Evolutionary conservation across 805 yeast genomes (phyloP), one percentile per base, ranked within the genome.

Genomic region (Candida silvatica): DNA sequence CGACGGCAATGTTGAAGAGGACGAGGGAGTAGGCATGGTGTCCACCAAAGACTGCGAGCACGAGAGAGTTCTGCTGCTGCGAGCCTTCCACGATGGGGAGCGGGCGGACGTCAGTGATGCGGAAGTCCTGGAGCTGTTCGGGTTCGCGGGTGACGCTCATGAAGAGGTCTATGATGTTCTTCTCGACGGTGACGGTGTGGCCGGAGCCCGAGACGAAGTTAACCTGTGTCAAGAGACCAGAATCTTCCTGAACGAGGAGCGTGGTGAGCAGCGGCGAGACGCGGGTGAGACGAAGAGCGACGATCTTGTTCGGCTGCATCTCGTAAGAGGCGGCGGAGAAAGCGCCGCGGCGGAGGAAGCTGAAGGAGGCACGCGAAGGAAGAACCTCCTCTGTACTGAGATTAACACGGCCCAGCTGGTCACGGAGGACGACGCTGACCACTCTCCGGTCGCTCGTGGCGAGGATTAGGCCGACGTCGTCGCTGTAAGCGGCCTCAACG

Each of bases 391-490:
- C 27, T 7, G 32, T 37, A 17, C 39, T 42, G 9, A 60, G 37
- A 8, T 50, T 48, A 1, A 83, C 76, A 46, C 74, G 78, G 22
- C 94, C 90, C 24, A 71, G 64, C 31, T 72, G 64, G 53, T 86
- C 92, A 41, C 80, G 70, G 22, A 87, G 59, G 0, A 78, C 63
- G 2, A 85, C 49, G 29, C 83, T 61, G 5, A 79, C 52, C 29
- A 80, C 72, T 40, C 88, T 64, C 17, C 85, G 85, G 41, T 71
- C 61, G 3, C 82, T 72, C 0, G 96, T 85, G 6, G 86, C 71
- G 6, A 80, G 49, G 0, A 80, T 64, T 4, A 85, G 62, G 2
- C 95, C 95, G 2, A 81, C 74, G 0, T 92, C 88, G 43, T 77
- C 85, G 8, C 80, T 66, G 40, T 71, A 71, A 36, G 74, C 72